These are phyloP conservation scores for Neonectria coccinea DNA, from an alignment of 2,329 filamentous ascomycete genomes.

Conservation along the genomic window DNA sequence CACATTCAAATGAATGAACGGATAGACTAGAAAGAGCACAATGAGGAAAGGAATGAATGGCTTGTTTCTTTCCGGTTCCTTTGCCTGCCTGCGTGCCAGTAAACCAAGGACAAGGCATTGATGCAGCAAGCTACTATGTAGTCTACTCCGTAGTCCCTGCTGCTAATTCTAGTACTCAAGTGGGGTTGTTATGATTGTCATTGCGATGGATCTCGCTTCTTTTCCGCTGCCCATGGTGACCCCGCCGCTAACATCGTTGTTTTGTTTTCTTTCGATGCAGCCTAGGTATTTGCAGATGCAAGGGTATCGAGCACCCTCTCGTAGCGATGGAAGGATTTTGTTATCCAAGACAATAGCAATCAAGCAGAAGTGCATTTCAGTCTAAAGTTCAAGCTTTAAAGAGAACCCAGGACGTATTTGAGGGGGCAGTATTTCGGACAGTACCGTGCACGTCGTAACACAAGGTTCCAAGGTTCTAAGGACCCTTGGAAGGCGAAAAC, in stretches of 20 bases:
- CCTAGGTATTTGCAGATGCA: background rate
- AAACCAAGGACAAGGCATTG: conserved; percentile 13
- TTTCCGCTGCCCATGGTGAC: conserved; percentile 22
- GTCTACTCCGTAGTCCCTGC: background rate
- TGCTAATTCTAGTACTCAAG: conserved; percentile 23
- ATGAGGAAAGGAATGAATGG: too few relatives aligned
- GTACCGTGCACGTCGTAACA: background rate
- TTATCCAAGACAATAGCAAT: background rate
- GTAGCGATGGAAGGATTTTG: background rate
- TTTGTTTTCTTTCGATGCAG: conserved; percentile 21
- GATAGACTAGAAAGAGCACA: too few relatives aligned
- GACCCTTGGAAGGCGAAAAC: background rate
- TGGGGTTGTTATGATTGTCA: conserved; percentile 12
- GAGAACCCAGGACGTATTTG: background rate
- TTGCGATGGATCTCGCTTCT: background rate
- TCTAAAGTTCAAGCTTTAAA: background rate
- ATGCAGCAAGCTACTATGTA: background rate
- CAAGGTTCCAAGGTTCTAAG: background rate
- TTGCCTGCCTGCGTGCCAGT: background rate
- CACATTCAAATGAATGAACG: background rate
- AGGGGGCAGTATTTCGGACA: background rate
- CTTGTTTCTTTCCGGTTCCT: too few relatives aligned
- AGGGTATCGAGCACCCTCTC: background rate
- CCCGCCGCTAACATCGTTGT: conserved; percentile 20
- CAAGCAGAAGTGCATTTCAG: background rate